Base-by-base conservation (phyloP, 2,329 filamentous ascomycete species). In the Xylariaceae sp. region DNA sequence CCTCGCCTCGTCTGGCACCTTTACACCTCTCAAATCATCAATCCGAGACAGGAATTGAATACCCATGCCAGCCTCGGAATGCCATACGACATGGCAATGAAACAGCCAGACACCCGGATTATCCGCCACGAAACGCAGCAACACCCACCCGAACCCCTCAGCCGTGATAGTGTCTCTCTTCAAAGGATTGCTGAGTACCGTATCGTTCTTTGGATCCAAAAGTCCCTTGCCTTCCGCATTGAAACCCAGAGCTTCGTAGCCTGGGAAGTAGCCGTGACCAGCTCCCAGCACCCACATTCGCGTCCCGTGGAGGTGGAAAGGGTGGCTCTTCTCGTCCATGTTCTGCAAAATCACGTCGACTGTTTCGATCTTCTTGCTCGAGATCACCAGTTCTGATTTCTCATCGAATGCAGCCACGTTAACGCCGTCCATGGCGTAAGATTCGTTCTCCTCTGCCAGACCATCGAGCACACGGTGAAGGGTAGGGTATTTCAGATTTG, bases 221-320 rank as follows among this genome's bases (percentile, higher is more conserved):
- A 61, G 48, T 0, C 63, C 62, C 31, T 51, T 53, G 7, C 61
- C 63, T 4, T 51, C 52, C 3, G 52, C 50, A 6, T 43, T 27
- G 3, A 70, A 47, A 5, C 59, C 59, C 0, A 70, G 47, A 3
- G 47, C 46, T 5, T 52, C 55, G 45, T 71, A 71, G 2, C 67
- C 66, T 0, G 67, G 67, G 34, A 69, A 70, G 42, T 66, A 73
- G 50, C 78, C 83, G 63, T 88, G 84, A 53, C 87, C 88, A 23
- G 50, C 48, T n/a, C 50, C 64, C 8, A 63, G 54, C 13, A 78
- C 65, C 59, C 76, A 79, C 60, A 81, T 76, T 46, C 69, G 67
- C 48, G 75, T 68, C 4, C 78, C 78, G 57, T 84, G 83, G 2
- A 85, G 62, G 60, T 85, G 80, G 66, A 83, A 81, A 0, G 80